Evolutionary conservation across 495 filamentous ascomycete genomes (phyloP).

Genomic region (Neurospora pannonica): DNA sequence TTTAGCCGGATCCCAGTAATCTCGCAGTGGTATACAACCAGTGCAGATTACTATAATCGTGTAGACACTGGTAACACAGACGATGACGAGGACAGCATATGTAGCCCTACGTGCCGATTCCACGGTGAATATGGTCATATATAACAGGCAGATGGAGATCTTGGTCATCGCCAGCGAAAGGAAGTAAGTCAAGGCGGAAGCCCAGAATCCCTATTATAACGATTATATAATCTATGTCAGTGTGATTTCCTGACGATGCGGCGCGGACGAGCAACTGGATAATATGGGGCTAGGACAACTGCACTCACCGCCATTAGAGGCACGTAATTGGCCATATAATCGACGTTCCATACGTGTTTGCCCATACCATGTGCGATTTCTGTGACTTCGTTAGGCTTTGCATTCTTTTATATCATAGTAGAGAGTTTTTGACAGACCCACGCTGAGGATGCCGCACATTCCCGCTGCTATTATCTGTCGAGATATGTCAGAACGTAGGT

Average conservation of each 20-base stretch:
- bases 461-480: slow-evolving; percentile 6
- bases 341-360: slow-evolving; percentile 14
- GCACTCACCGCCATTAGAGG: slow-evolving; percentile 8
- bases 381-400: neutral
- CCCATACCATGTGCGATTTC: slow-evolving; percentile 15
- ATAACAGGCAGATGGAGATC: slow-evolving; percentile 20
- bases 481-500: neutral
- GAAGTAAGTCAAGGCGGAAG: slow-evolving; percentile 12
- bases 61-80: slow-evolving; percentile 8
- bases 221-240: neutral
- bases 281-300: neutral
- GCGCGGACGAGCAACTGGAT: neutral
- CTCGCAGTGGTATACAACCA: slow-evolving; percentile 18
- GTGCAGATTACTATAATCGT: slow-evolving; percentile 7
- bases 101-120: slow-evolving; percentile 11
- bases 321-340: neutral
- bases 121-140: slow-evolving; percentile 20
- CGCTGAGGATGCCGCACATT: neutral
- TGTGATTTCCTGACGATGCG: neutral
- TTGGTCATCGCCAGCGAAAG: slow-evolving; percentile 15
- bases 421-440: slow-evolving; percentile 3
- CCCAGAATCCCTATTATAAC: slow-evolving; percentile 13
- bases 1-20: slow-evolving; percentile 17
- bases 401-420: neutral
- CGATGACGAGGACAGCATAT: slow-evolving; percentile 10